Percentiles rank a stretch among this genome's conserved stretches.
phyloP scores from a whole-genome alignment of 2,329 filamentous ascomycete species.

The Aphanocladium album region DNA sequence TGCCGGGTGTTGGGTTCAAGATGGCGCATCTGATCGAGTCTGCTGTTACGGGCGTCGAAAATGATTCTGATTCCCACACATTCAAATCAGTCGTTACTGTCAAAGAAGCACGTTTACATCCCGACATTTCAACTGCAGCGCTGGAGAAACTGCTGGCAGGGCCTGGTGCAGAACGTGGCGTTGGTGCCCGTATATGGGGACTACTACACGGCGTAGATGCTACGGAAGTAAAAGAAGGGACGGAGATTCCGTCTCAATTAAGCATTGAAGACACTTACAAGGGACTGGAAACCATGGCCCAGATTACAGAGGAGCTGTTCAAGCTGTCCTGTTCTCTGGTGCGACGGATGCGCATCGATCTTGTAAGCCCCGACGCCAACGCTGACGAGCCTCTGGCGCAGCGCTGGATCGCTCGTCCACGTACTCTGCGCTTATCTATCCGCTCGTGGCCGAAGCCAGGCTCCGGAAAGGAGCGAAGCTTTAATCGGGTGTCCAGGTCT shows the following conservation, averaged over 20 bases:
- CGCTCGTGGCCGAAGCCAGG: constrained; percentile 47
- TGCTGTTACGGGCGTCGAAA: constrained; percentile 40
- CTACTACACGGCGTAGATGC: constrained; percentile 78
- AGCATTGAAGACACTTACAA: constrained; percentile 92
- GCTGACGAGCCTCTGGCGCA: constrained; percentile 27
- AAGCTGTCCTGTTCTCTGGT: constrained; percentile 66
- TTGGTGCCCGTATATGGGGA: constrained; percentile 69
- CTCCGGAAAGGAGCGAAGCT: constrained; percentile 48
- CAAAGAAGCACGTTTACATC: constrained; percentile 56
- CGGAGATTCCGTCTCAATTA: constrained; percentile 75
- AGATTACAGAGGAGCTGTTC: constrained; percentile 64
- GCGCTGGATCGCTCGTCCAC: constrained; percentile 74
- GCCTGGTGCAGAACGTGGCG: constrained; percentile 64
- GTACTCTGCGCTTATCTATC: constrained; percentile 75
- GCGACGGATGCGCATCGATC: constrained; percentile 71
- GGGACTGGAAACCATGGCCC: constrained; percentile 58
- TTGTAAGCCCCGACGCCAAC: constrained; percentile 50
- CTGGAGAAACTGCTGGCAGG: constrained; percentile 67
- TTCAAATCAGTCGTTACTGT: constrained; percentile 53
- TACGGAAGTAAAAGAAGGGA: constrained; percentile 65
- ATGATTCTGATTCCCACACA: constrained; percentile 30
- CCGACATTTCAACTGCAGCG: constrained; percentile 55
- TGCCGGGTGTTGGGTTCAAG: constrained; percentile 83
- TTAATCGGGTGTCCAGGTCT: constrained; percentile 71
- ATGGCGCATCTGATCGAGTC: constrained; percentile 45